A percentile compares a stretch with the other conserved stretches of the same genome.
These are phyloP conservation scores for Punica granatum DNA, from an alignment of 345 rosid species.

Conservation along the genomic window DNA sequence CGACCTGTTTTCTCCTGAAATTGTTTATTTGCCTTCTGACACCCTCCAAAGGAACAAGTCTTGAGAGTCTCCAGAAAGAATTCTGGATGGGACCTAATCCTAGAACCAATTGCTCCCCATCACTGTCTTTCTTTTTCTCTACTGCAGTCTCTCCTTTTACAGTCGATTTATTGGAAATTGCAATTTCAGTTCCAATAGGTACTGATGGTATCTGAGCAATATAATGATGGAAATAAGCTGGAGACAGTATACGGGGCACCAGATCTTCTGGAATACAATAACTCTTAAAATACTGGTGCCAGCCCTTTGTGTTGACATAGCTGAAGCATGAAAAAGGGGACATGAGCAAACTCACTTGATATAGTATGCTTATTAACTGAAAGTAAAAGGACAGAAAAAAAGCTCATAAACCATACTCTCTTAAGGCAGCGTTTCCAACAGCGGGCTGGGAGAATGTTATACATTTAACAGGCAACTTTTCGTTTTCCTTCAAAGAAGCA, in stretches of 20 bases:
- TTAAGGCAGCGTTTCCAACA: slow-evolving; percentile 91
- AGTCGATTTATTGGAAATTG: slow-evolving; percentile 15
- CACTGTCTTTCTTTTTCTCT: slow-evolving; percentile 41
- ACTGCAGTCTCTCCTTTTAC: slow-evolving; percentile 27
- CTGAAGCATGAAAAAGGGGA: slow-evolving; percentile 24
- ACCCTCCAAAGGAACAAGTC: slow-evolving; percentile 81
- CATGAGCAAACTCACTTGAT: not conserved
- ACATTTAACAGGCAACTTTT: slow-evolving; percentile 72
- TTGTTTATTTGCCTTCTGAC: slow-evolving; percentile 51
- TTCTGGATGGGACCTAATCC: slow-evolving; percentile 94
- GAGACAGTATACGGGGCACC: slow-evolving; percentile 89
- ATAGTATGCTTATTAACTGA: not conserved
- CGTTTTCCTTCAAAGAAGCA: slow-evolving; percentile 58
- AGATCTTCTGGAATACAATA: slow-evolving; percentile 97
- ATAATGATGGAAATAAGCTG: slow-evolving; percentile 95
- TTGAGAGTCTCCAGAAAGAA: slow-evolving; percentile 90
- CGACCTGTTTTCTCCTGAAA: slow-evolving; percentile 47
- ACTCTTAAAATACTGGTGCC: slow-evolving; percentile 92
- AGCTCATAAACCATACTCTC: slow-evolving; percentile 47
- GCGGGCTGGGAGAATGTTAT: slow-evolving; percentile 96
- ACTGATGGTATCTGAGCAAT: slow-evolving; percentile 51
- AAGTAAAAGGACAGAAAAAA: not conserved
- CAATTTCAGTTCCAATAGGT: slow-evolving; percentile 35
- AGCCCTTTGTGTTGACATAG: slow-evolving; percentile 81
- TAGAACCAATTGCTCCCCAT: slow-evolving; percentile 67